phyloP scores from a whole-genome alignment of 805 yeast species.

The Metschnikowia lochheadii region DNA sequence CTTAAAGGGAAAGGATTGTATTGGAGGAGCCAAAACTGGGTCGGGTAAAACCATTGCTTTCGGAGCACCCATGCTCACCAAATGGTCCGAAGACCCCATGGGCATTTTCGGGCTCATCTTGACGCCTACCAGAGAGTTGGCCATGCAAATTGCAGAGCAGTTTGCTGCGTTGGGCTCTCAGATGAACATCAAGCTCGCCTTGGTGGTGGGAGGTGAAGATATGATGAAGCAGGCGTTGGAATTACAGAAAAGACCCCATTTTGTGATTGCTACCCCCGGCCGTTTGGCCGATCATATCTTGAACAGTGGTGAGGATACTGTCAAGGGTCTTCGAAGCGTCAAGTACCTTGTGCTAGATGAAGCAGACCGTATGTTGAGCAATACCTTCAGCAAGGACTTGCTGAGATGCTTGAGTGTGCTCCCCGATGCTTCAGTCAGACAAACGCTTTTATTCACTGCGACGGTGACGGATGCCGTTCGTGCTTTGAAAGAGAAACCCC shows the following conservation, averaged over 20 bases:
- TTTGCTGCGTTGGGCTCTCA: conserved; percentile 87
- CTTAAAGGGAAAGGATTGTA: conserved; percentile 80
- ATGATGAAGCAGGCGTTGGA: conserved; percentile 84
- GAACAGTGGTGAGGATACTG: conserved; percentile 84
- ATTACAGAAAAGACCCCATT: conserved; percentile 82
- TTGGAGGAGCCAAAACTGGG: conserved; percentile 98
- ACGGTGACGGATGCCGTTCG: conserved; percentile 92
- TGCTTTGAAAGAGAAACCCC: conserved; percentile 62
- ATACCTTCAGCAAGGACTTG: conserved; percentile 78
- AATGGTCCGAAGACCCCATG: conserved; percentile 93
- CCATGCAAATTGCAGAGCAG: conserved; percentile 96
- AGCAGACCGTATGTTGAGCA: conserved; percentile 86
- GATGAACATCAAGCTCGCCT: conserved; percentile 77
- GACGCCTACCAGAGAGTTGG: conserved; percentile 93
- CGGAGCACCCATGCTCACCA: conserved; percentile 93
- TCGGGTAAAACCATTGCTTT: conserved; percentile 97
- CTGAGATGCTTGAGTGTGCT: conserved; percentile 65
- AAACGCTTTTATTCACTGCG: conserved; percentile 90
- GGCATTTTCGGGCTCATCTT: conserved; percentile 87
- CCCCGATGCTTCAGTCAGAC: conserved; percentile 71
- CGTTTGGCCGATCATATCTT: conserved; percentile 88
- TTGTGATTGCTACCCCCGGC: conserved; percentile 96
- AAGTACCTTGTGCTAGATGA: conserved; percentile 88
- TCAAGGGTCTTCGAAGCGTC: conserved; percentile 71
- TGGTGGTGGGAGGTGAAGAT: conserved; percentile 93